Conservation (phyloP, 495 filamentous ascomycete genomes). For the Lophium mytilinum region DNA sequence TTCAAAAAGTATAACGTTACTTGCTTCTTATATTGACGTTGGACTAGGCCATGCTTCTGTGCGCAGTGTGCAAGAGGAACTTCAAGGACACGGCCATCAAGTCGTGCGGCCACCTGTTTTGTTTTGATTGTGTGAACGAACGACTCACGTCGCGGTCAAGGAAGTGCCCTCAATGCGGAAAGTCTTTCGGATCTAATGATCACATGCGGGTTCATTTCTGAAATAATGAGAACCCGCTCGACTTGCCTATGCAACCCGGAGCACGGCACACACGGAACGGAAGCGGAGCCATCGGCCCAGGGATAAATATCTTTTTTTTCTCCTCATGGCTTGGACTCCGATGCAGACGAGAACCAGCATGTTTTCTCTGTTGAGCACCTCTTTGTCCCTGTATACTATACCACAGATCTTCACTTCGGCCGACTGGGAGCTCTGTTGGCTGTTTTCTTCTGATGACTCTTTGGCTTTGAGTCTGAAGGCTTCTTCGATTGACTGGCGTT, state of each 20-base stretch:
- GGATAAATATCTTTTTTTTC: too few relatives aligned
- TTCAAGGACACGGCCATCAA: constrained; percentile 92
- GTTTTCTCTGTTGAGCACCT: too few relatives aligned
- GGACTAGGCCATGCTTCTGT: constrained; percentile 70
- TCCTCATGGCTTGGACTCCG: too few relatives aligned
- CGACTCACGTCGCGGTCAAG: constrained; percentile 78
- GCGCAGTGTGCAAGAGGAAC: constrained; percentile 77
- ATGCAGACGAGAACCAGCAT: too few relatives aligned
- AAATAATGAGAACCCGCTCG: background rate
- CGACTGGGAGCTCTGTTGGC: too few relatives aligned
- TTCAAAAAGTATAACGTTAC: constrained; percentile 15
- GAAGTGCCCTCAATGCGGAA: constrained; percentile 90
- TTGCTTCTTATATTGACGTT: background rate
- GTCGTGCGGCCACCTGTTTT: constrained; percentile 95
- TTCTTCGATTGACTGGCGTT: too few relatives aligned
- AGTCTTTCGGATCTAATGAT: constrained; percentile 82
- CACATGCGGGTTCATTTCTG: constrained; percentile 34
- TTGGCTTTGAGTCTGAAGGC: too few relatives aligned
- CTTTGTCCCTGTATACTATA: too few relatives aligned
- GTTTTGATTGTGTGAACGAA: constrained; percentile 78
- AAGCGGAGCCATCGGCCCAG: too few relatives aligned
- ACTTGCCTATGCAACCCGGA: background rate
- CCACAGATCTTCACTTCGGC: too few relatives aligned
- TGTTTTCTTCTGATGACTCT: too few relatives aligned
- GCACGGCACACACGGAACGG: too few relatives aligned